Evolutionary conservation across 495 filamentous ascomycete genomes (phyloP).

Genomic region (Aspergillus avenaceus): DNA sequence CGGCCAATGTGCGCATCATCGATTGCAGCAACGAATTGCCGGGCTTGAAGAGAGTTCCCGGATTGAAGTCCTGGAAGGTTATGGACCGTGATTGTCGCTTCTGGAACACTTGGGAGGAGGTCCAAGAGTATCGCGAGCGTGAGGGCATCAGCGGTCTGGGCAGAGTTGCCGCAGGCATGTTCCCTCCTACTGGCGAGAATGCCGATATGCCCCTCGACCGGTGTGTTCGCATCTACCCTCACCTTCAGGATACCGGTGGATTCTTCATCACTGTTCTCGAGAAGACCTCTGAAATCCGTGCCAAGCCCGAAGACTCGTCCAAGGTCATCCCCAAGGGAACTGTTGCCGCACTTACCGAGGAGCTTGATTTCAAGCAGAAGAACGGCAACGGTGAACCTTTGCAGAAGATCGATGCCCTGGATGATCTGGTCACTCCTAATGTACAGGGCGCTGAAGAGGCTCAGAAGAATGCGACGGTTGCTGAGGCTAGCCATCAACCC

Average conservation of each 20-base stretch:
- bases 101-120: conserved; percentile 73
- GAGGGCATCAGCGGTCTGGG: conserved; percentile 54
- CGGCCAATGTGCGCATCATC: conserved; percentile 73
- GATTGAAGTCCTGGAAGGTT: conserved; percentile 75
- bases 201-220: conserved; percentile 71
- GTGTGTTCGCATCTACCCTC: conserved; percentile 90
- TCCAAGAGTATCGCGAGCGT: conserved; percentile 58
- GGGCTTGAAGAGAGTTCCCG: conserved; percentile 66
- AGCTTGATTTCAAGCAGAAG: conserved; percentile 46
- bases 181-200: conserved; percentile 60
- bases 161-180: conserved; percentile 74
- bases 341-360: conserved; percentile 51
- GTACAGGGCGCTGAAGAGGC: conserved; percentile 28
- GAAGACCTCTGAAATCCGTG: conserved; percentile 83
- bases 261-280: conserved; percentile 97
- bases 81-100: conserved; percentile 77
- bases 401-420: conserved; percentile 49
- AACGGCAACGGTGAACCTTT: conserved; percentile 35
- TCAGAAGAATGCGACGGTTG: conserved; percentile 43
- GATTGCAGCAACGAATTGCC: conserved; percentile 76
- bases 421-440: conserved; percentile 40
- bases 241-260: conserved; percentile 90
- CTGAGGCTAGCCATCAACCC: conserved; percentile 36
- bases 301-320: conserved; percentile 66
- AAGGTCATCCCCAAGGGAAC: conserved; percentile 52